phyloP scores from a whole-genome alignment of 202 grass and related monocot species.

The Saccharum hybrid region DNA sequence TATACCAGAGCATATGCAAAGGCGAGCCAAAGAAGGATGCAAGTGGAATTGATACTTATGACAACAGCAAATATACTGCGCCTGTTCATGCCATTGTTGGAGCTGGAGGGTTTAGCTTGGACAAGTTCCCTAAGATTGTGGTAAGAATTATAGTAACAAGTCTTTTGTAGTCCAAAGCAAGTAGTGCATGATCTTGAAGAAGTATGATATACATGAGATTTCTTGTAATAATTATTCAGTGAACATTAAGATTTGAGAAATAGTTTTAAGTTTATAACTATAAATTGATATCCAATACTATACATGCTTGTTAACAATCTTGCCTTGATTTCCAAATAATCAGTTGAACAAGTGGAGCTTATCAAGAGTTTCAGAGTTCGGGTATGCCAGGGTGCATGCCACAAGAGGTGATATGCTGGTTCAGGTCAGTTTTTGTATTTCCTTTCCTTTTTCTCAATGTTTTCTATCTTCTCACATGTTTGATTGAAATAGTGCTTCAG shows the following conservation, averaged over 20 bases:
- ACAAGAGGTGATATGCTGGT: conserved; percentile 61
- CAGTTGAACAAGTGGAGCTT: conserved; percentile 66
- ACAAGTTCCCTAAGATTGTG: conserved; percentile 60
- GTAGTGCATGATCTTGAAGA: not conserved
- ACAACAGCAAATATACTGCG: conserved; percentile 74
- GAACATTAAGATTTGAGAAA: not conserved
- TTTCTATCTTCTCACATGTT: not conserved
- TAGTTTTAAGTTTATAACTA: not conserved
- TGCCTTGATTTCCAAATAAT: conserved; percentile 35
- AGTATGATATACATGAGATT: not conserved
- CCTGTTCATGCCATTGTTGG: conserved; percentile 79
- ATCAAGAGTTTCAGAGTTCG: conserved; percentile 68
- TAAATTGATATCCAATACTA: not conserved
- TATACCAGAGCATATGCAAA: conserved; percentile 60
- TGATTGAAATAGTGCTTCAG: not conserved
- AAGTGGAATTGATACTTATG: conserved; percentile 69
- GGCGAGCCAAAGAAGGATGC: conserved; percentile 64
- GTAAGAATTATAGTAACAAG: conserved; percentile 34
- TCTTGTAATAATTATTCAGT: not conserved
- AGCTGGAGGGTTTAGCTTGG: conserved; percentile 71
- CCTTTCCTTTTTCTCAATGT: not conserved
- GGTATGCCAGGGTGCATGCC: conserved; percentile 64
- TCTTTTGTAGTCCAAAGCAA: not conserved
- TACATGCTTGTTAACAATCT: conserved; percentile 19
- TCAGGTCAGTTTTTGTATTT: conserved; percentile 48